phyloP scores from a whole-genome alignment of 2,329 filamentous ascomycete species.

The Penicillium sp. region DNA sequence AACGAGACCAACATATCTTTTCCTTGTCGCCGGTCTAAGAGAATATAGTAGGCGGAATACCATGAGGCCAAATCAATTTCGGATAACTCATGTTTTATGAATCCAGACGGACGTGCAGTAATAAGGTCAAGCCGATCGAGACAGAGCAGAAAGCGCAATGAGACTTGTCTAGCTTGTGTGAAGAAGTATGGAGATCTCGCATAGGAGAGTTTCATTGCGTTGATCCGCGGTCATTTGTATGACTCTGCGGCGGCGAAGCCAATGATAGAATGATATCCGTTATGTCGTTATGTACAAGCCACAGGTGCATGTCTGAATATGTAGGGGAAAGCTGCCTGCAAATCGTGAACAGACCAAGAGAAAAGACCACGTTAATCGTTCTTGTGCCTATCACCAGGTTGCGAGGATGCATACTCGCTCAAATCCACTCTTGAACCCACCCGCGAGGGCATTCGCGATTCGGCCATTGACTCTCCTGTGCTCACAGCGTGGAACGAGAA shows the following conservation, averaged over 20 bases:
- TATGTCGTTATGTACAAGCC: background rate
- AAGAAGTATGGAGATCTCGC: too few species aligned
- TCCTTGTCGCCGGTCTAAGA: too few species aligned
- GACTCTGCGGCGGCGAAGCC: background rate
- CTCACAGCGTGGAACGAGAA: constrained; percentile 57
- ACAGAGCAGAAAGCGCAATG: too few species aligned
- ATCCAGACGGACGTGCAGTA: too few species aligned
- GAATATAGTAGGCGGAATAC: too few species aligned
- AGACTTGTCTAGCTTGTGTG: too few species aligned
- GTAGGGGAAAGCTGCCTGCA: background rate
- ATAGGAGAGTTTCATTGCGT: too few species aligned
- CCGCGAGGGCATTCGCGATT: constrained; percentile 17
- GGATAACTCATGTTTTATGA: too few species aligned
- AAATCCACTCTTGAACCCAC: constrained; percentile 18
- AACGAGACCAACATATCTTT: too few species aligned
- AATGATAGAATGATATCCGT: background rate
- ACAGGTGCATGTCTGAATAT: background rate
- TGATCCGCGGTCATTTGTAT: background rate
- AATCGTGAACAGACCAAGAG: background rate
- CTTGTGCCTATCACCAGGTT: constrained; percentile 23
- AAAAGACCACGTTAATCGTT: constrained; percentile 15
- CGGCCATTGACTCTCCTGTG: constrained; percentile 23
- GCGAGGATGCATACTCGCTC: constrained; percentile 18
- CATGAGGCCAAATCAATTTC: too few species aligned
- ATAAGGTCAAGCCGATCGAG: too few species aligned